Base-by-base conservation (phyloP, 371 early-diverging fungal species). In the Actinomortierella wolfii region DNA sequence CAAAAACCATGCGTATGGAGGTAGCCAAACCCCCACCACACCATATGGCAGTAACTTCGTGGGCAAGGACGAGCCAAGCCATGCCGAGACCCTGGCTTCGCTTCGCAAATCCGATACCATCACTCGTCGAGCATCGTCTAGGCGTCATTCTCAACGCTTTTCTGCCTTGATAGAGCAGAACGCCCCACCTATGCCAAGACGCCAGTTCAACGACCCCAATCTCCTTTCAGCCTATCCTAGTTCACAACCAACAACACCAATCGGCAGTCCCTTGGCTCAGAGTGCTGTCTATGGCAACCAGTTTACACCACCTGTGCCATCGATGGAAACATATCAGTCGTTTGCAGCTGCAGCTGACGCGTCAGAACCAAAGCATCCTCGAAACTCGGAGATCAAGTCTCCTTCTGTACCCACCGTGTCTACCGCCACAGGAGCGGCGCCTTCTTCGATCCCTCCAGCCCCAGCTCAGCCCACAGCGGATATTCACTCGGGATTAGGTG, bases 41-140 rank as follows among this genome's bases (percentile, higher is more conserved):
- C 9, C 21, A 47, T 47, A 20, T 20, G 8, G 21, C 47, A 20
- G 11, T 21, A 34, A 34, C 13, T 47, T 59, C 17, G 15, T 53
- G 50, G 11, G 7, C 34, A 34, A 34, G 26, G 64, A 64, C 41
- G 70, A 69, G 15, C 53, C 50, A 1, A 39, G 53, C 14, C 70
- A 70, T 52, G 70, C 70, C 13, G 64, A 64, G 24, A 69, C 84
- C 11, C 63, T 79, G 2, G 82, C 82, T 11, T 76, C 81, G 21
- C 79, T 81, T 26, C 79, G 77, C 8, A 77, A 60, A 44, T 56
- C 52, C 20, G 76, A 64, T 44, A 56, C 67, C 77, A 67, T 78
- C 67, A 44, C 76, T 1, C 56, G 70, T 20, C 70, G 70, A 18
- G 70, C 70, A 18, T 64, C 82, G 17, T 60, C 68, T n/a, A 52